A percentile compares a stretch with the other conserved stretches of the same genome.
Evolutionary conservation across 768 basidiomycete genomes (phyloP).

Genomic region (Glaciozyma martinii): DNA sequence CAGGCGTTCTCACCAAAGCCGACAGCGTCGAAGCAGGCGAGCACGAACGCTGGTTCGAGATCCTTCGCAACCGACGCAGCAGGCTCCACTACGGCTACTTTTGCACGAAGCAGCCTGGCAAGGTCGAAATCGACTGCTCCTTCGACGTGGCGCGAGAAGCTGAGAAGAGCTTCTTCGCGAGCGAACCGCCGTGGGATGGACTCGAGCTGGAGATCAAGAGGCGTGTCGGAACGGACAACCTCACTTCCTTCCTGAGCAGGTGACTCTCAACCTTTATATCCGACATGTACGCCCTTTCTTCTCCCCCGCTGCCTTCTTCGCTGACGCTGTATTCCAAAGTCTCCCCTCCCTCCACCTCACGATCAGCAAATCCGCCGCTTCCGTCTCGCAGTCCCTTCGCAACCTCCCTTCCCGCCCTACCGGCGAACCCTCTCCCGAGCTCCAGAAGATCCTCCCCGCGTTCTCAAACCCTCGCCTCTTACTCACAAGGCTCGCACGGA

Average conservation of each 20-base stretch:
- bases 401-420: too few species aligned
- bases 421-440: too few species aligned
- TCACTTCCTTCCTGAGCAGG: conserved; percentile 51
- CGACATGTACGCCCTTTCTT: too few species aligned
- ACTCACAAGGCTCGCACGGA: too few species aligned
- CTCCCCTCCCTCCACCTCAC: too few species aligned
- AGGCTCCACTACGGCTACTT: conserved; percentile 29
- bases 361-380: too few species aligned
- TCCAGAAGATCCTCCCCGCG: too few species aligned
- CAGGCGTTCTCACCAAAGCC: conserved; percentile 64
- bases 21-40: conserved; percentile 49
- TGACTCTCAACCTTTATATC: too few species aligned
- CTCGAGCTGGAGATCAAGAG: conserved; percentile 7
- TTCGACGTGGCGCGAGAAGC: conserved; percentile 39
- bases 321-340: too few species aligned
- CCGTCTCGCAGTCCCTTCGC: too few species aligned
- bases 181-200: conserved; percentile 50
- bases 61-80: conserved; percentile 15
- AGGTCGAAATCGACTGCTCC: conserved; percentile 49
- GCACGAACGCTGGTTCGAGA: conserved; percentile 36
- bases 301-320: too few species aligned
- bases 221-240: conserved; percentile 52
- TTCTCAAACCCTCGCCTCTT: too few species aligned
- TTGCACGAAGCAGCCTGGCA: conserved; percentile 50
- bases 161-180: conserved; percentile 40